Evolutionary conservation across 148 eudicot genomes (phyloP).

Genomic region (Beta vulgaris): DNA sequence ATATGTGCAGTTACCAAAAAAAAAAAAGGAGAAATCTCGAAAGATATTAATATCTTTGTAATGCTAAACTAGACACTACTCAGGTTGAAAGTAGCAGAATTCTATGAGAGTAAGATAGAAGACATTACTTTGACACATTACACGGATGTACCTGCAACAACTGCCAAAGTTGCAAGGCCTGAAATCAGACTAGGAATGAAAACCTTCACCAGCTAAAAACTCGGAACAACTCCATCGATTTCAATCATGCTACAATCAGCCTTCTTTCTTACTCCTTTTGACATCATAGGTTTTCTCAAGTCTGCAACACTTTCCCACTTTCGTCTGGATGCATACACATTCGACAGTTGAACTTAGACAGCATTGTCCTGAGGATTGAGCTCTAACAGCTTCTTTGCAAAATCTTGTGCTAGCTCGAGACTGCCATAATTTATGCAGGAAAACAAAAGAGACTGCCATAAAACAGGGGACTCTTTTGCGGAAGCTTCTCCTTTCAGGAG

Average conservation of each 20-base stretch:
- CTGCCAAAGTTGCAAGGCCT: not conserved
- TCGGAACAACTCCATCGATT: constrained; percentile 37
- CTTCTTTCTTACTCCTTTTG: constrained; percentile 30
- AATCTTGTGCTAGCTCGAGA: constrained; percentile 25
- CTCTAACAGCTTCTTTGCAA: constrained; percentile 27
- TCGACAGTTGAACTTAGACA: constrained; percentile 15
- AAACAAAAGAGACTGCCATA: constrained; percentile 33
- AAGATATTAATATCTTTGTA: not conserved
- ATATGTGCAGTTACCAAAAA: not conserved
- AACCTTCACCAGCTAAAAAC: constrained; percentile 39
- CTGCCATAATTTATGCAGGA: constrained; percentile 29
- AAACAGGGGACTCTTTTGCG: constrained; percentile 21
- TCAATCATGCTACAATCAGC: constrained; percentile 36
- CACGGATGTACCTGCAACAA: not conserved
- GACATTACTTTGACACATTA: not conserved
- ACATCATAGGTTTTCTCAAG: constrained; percentile 16
- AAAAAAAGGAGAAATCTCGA: not conserved
- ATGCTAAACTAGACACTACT: not conserved
- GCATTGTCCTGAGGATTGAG: constrained; percentile 9
- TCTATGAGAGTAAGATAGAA: not conserved
- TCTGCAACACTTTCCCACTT: constrained; percentile 20
- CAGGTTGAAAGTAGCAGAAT: not conserved
- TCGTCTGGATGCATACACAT: constrained; percentile 17
- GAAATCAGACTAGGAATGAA: not conserved
- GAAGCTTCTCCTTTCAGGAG: constrained; percentile 18